Evolutionary conservation across 768 basidiomycete genomes (phyloP).

Genomic region (Agrocybe praecox): DNA sequence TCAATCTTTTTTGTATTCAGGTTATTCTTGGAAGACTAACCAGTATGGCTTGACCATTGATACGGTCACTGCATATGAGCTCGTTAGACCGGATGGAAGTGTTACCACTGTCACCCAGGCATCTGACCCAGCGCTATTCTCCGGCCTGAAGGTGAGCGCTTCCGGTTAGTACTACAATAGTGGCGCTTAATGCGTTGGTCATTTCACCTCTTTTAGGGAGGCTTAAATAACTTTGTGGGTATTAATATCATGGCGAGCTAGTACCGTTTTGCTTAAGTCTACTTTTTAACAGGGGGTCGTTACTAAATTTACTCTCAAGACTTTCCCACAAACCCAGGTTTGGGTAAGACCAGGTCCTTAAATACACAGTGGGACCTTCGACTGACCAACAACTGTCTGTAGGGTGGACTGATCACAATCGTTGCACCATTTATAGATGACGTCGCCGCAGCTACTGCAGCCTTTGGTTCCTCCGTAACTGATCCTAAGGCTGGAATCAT

Average conservation of each 20-base stretch:
- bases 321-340: constrained; percentile 38
- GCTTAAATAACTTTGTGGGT: constrained; percentile 56
- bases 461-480: constrained; percentile 40
- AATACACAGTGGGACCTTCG: too few species aligned
- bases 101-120: constrained; percentile 34
- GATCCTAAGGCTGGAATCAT: constrained; percentile 57
- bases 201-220: constrained; percentile 41
- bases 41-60: constrained; percentile 62
- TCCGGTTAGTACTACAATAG: too few species aligned
- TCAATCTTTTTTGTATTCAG: constrained; percentile 23
- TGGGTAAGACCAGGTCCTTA: constrained; percentile 14
- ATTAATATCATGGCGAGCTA: not conserved
- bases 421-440: constrained; percentile 21
- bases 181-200: not conserved
- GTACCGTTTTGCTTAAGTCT: not conserved
- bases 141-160: constrained; percentile 36
- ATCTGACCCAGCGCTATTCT: constrained; percentile 41
- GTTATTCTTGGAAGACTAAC: constrained; percentile 68
- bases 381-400: not conserved
- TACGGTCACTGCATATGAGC: constrained; percentile 53
- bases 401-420: constrained; percentile 53
- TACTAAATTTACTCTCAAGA: constrained; percentile 46
- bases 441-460: constrained; percentile 37
- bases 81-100: constrained; percentile 57
- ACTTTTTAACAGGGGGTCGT: constrained; percentile 39